A percentile compares a stretch with the other conserved stretches of the same genome.
Evolutionary conservation across 1,139 yeast genomes (phyloP).

Genomic region (Sugiyamaella grinbergsii): DNA sequence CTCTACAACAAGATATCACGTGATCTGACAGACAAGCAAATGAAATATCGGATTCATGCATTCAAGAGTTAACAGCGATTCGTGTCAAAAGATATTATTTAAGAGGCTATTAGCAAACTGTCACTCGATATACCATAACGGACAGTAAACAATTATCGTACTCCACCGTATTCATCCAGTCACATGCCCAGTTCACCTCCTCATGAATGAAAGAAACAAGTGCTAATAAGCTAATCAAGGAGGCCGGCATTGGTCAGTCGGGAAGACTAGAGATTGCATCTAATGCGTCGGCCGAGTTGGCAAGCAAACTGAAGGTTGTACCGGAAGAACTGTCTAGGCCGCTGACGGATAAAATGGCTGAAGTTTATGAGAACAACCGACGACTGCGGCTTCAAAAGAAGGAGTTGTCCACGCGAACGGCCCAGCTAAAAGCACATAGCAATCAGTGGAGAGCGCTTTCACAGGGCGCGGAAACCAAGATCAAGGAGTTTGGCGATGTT

Average conservation of each 20-base stretch:
- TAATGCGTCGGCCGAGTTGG: constrained; percentile 26
- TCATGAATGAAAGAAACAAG: constrained; percentile 31
- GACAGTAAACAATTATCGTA: too few species aligned
- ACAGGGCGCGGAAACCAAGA: constrained; percentile 27
- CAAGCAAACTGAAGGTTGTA: constrained; percentile 26
- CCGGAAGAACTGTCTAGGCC: constrained; percentile 36
- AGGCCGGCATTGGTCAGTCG: constrained; percentile 40
- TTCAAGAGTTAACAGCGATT: too few species aligned
- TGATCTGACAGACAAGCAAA: too few species aligned
- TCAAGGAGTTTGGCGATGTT: constrained; percentile 44
- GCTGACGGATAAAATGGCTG: constrained; percentile 33
- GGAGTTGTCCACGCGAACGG: constrained; percentile 28
- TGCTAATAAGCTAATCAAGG: constrained; percentile 36
- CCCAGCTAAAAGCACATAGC: constrained; percentile 27
- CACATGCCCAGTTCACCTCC: constrained; percentile 4
- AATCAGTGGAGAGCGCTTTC: constrained; percentile 30
- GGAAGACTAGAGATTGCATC: constrained; percentile 35
- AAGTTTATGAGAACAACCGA: constrained; percentile 33
- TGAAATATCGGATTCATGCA: too few species aligned
- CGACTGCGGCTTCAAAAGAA: constrained; percentile 33
- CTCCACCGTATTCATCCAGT: too few species aligned
- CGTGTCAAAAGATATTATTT: too few species aligned
- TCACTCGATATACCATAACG: too few species aligned
- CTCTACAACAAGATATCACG: too few species aligned
- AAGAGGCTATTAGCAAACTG: too few species aligned